These are phyloP conservation scores for Fraxinus albicans DNA, from an alignment of 305 asterid genomes.

Conservation along the genomic window DNA sequence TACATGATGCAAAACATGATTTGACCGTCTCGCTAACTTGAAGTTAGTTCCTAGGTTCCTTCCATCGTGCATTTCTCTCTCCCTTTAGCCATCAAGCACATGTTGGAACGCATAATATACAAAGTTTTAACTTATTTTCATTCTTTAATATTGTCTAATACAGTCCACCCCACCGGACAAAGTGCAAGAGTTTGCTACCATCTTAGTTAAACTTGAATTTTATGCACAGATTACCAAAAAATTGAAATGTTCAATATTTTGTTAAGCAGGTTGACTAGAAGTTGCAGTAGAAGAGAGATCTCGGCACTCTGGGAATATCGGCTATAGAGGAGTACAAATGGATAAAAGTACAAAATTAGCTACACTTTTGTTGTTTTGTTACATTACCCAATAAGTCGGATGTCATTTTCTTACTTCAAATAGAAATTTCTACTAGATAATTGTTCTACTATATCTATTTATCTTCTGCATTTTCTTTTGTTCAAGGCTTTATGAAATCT, in stretches of 20 bases:
- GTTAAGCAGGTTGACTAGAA: constrained; percentile 27
- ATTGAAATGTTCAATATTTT: background rate
- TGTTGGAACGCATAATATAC: background rate
- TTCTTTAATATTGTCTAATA: background rate
- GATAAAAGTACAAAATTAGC: constrained; percentile 53
- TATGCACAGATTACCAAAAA: background rate
- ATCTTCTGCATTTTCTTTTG: constrained; percentile 15
- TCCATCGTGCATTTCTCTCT: background rate
- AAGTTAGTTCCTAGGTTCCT: constrained; percentile 11
- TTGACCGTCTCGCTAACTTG: background rate
- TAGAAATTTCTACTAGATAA: background rate
- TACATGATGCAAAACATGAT: background rate
- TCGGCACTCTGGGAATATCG: constrained; percentile 3
- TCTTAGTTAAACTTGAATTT: background rate
- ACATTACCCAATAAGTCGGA: background rate
- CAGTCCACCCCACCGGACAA: background rate
- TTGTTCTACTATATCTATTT: background rate
- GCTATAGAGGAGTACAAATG: constrained; percentile 38
- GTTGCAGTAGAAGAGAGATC: constrained; percentile 23
- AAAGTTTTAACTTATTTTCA: background rate
- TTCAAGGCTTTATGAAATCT: background rate
- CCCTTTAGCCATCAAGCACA: background rate
- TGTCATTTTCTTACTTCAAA: constrained; percentile 12
- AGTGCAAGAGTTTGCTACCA: background rate
- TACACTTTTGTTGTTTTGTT: constrained; percentile 5